phyloP scores from a whole-genome alignment of 2,329 filamentous ascomycete genomes.

The Neoscytalidium dimidiatum region DNA sequence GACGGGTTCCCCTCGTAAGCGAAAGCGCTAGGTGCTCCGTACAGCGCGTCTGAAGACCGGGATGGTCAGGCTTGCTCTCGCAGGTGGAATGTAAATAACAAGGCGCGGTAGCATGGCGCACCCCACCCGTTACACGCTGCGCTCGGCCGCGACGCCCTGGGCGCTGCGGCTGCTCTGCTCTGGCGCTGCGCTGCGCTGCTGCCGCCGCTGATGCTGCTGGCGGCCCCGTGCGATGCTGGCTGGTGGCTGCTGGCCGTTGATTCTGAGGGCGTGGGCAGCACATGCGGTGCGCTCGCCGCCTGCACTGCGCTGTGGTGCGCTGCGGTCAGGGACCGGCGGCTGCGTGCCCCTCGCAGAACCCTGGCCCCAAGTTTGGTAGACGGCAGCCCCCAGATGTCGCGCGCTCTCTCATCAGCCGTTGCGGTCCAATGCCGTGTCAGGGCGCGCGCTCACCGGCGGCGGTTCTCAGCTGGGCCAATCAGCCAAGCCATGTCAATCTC shows the following conservation, averaged over 20 bases:
- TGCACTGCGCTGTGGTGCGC: neutral
- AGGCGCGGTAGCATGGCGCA: slow-evolving; percentile 8
- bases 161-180: neutral
- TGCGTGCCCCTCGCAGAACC: slow-evolving; percentile 3
- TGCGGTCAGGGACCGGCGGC: neutral
- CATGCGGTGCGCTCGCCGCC: neutral
- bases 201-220: neutral
- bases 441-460: slow-evolving; percentile 5
- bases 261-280: neutral
- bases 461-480: neutral
- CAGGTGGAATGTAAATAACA: slow-evolving; percentile 17
- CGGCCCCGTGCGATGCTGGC: neutral
- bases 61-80: neutral
- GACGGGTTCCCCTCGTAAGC: slow-evolving; percentile 16
- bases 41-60: slow-evolving; percentile 6
- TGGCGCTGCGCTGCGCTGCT: neutral
- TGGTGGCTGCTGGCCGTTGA: neutral
- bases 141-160: neutral
- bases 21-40: slow-evolving; percentile 2
- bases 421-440: slow-evolving; percentile 15
- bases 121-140: slow-evolving; percentile 14
- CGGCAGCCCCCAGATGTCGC: neutral
- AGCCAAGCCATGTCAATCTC: slow-evolving; percentile 4
- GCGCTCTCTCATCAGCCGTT: neutral
- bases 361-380: neutral